These are phyloP conservation scores for Podaxis sp. DNA, from an alignment of 768 basidiomycete genomes.

Conservation along the genomic window DNA sequence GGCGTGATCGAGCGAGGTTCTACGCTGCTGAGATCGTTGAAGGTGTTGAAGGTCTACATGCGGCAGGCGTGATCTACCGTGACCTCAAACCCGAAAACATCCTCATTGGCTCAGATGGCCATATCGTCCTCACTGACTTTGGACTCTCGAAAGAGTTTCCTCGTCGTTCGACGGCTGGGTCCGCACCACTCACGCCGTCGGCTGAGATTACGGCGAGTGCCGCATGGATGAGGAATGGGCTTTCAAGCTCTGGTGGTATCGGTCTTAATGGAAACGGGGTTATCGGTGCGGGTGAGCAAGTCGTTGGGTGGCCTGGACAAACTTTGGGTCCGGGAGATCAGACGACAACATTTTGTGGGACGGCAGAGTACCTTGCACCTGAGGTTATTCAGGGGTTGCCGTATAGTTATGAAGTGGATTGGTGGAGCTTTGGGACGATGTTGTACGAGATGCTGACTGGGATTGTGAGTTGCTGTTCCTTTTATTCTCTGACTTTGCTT, in stretches of 20 bases:
- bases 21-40: slow-evolving; percentile 98
- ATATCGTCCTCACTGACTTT: slow-evolving; percentile 97
- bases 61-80: slow-evolving; percentile 93
- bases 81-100: slow-evolving; percentile 98
- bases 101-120: slow-evolving; percentile 90
- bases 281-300: slow-evolving; percentile 31
- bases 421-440: slow-evolving; percentile 99
- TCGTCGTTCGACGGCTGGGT: slow-evolving; percentile 39
- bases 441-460: slow-evolving; percentile 96
- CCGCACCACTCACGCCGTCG: slow-evolving; percentile 58
- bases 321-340: slow-evolving; percentile 52
- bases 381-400: slow-evolving; percentile 91
- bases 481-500: neutral
- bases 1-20: slow-evolving; percentile 92
- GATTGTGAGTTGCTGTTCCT: slow-evolving; percentile 61
- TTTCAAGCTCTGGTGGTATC: neutral
- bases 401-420: slow-evolving; percentile 94
- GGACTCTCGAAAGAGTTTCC: slow-evolving; percentile 93
- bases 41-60: slow-evolving; percentile 92
- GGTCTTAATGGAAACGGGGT: neutral
- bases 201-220: slow-evolving; percentile 54
- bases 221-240: slow-evolving; percentile 68
- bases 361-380: slow-evolving; percentile 95
- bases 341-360: slow-evolving; percentile 90
- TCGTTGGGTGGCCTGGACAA: slow-evolving; percentile 57